Evolutionary conservation across 345 rosid genomes (phyloP).

Genomic region (Populus pruinosa): DNA sequence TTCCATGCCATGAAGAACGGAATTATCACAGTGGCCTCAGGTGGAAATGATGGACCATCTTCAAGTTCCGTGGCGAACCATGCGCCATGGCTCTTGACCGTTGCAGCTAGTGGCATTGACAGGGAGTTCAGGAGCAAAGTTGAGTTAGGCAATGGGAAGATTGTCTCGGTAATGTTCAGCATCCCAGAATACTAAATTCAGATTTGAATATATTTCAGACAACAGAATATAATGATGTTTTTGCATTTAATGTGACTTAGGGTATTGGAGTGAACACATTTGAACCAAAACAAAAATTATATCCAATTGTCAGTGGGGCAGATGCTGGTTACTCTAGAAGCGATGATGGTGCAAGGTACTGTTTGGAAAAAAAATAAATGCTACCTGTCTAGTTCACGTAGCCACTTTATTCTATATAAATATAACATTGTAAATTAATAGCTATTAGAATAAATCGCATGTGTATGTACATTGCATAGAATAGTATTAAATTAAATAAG

Average conservation of each 20-base stretch:
- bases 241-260: conserved; percentile 23
- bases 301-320: conserved; percentile 70
- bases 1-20: conserved; percentile 83
- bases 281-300: conserved; percentile 45
- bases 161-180: conserved; percentile 38
- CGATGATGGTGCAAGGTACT: conserved; percentile 45
- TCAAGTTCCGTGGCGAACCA: conserved; percentile 51
- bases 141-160: conserved; percentile 60
- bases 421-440: too few species aligned
- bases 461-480: too few species aligned
- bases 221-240: background rate
- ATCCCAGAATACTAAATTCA: background rate
- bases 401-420: too few species aligned
- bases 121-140: conserved; percentile 64
- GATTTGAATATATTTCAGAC: background rate
- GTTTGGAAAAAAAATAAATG: too few species aligned
- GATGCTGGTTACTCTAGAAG: conserved; percentile 49
- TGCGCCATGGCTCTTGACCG: conserved; percentile 88
- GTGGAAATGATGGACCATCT: conserved; percentile 75
- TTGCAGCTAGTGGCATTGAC: conserved; percentile 80
- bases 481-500: too few species aligned
- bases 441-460: too few species aligned
- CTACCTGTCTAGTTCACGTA: too few species aligned
- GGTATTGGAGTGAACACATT: conserved; percentile 67
- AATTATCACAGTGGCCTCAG: conserved; percentile 71